phyloP scores from a whole-genome alignment of 208 protist species.

The Sergeia podlipaevii region DNA sequence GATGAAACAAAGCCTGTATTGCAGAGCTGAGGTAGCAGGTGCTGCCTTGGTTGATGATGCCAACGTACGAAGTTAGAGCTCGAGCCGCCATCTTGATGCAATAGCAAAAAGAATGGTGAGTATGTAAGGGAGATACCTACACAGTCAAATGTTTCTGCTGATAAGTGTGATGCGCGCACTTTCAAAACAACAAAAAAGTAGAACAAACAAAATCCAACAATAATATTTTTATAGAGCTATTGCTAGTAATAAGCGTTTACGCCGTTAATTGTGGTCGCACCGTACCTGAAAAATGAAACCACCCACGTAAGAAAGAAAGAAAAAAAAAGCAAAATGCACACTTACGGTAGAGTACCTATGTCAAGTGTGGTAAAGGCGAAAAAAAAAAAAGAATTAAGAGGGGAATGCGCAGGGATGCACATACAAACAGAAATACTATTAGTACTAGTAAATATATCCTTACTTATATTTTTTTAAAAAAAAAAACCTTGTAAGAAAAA shows the following conservation, averaged over 20 bases:
- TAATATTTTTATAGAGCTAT: too few relatives aligned
- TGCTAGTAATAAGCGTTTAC: too few relatives aligned
- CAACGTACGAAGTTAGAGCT: slow-evolving; percentile 32
- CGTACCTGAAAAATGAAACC: slow-evolving; percentile 6
- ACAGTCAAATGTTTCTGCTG: not conserved
- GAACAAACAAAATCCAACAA: too few relatives aligned
- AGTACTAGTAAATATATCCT: not conserved
- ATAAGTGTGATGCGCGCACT: too few relatives aligned
- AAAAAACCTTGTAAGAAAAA: slow-evolving; percentile 1
- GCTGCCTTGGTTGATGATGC: slow-evolving; percentile 84
- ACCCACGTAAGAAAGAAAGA: not conserved
- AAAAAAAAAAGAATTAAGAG: slow-evolving; percentile 26
- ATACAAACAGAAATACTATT: too few relatives aligned
- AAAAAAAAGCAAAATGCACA: not conserved
- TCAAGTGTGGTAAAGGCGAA: slow-evolving; percentile 4
- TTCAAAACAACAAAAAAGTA: too few relatives aligned
- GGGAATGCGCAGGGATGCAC: too few relatives aligned
- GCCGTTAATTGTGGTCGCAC: not conserved
- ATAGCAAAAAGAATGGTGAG: not conserved
- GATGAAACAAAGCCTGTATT: slow-evolving; percentile 82
- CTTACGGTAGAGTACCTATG: too few relatives aligned
- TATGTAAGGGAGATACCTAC: slow-evolving; percentile 1
- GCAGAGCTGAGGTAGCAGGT: slow-evolving; percentile 92
- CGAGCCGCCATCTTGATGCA: not conserved
- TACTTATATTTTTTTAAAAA: slow-evolving; percentile 2